A percentile compares a stretch with the other conserved stretches of the same genome.
Conservation (phyloP, 148 eudicot species). For the Chenopodium suecicum region DNA sequence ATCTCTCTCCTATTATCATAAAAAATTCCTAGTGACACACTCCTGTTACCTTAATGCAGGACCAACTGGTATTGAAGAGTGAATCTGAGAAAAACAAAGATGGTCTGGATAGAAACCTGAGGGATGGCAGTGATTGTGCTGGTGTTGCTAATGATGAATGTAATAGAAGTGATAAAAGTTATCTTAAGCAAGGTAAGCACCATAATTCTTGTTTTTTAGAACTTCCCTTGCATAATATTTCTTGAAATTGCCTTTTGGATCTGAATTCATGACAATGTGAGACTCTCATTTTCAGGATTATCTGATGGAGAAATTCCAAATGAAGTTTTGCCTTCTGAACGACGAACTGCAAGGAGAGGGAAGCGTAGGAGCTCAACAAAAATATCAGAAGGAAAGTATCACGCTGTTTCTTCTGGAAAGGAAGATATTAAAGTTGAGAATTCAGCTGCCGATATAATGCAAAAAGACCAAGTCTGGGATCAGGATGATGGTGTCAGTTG, state of each 20-base stretch:
- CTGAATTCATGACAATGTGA: background rate
- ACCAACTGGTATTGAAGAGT: constrained; percentile 34
- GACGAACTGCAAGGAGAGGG: constrained; percentile 57
- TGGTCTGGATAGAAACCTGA: constrained; percentile 24
- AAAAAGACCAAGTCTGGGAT: constrained; percentile 27
- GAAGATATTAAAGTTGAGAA: constrained; percentile 41
- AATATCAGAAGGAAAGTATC: constrained; percentile 41
- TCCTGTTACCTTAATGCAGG: constrained; percentile 35
- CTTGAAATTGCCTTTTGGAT: constrained; percentile 2
- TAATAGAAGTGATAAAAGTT: constrained; percentile 19
- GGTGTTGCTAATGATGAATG: constrained; percentile 31
- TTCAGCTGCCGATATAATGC: constrained; percentile 17
- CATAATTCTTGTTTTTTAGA: background rate
- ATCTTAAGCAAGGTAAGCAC: constrained; percentile 28
- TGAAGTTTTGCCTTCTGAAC: constrained; percentile 42
- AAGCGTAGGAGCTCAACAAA: constrained; percentile 58
- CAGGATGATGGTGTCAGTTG: constrained; percentile 35
- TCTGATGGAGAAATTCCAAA: constrained; percentile 37
- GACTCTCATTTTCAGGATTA: constrained; percentile 41
- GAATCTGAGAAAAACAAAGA: constrained; percentile 33
- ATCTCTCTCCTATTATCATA: background rate
- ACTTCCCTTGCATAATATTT: constrained; percentile 2
- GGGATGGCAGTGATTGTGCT: constrained; percentile 15
- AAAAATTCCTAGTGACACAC: background rate
- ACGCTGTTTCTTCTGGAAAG: constrained; percentile 40